phyloP scores from a whole-genome alignment of 805 yeast genomes.

The Starmerella riodocensis region DNA sequence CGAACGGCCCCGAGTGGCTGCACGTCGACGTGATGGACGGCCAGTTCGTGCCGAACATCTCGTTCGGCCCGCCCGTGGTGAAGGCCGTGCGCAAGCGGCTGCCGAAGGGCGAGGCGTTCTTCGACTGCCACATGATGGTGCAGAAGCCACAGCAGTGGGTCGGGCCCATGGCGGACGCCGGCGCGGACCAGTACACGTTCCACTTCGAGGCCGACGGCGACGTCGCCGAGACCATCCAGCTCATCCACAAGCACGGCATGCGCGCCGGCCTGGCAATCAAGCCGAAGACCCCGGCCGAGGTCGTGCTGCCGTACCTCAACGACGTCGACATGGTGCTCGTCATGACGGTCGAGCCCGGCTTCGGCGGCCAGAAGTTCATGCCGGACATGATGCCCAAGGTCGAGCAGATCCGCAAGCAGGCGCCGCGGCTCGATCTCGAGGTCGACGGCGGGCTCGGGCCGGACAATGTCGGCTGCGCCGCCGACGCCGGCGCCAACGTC shows the following conservation, averaged over 20 bases:
- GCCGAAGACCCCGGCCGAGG: slow-evolving; percentile 84
- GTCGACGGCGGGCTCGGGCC: slow-evolving; percentile 94
- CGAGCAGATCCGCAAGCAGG: slow-evolving; percentile 52
- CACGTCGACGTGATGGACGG: slow-evolving; percentile 99
- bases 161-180: slow-evolving; percentile 77
- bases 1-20: slow-evolving; percentile 85
- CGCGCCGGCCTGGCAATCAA: slow-evolving; percentile 89
- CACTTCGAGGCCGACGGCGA: slow-evolving; percentile 79
- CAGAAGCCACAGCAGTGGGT: slow-evolving; percentile 87
- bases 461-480: slow-evolving; percentile 73
- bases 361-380: slow-evolving; percentile 97
- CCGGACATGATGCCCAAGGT: slow-evolving; percentile 94
- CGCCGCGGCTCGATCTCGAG: slow-evolving; percentile 74
- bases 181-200: slow-evolving; percentile 93
- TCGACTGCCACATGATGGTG: slow-evolving; percentile 99
- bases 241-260: slow-evolving; percentile 71
- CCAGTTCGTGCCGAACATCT: slow-evolving; percentile 91
- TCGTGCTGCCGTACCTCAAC: slow-evolving; percentile 58
- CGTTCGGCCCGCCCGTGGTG: slow-evolving; percentile 86
- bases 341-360: slow-evolving; percentile 98
- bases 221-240: slow-evolving; percentile 57
- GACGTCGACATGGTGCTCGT: slow-evolving; percentile 85
- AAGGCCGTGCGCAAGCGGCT: slow-evolving; percentile 60
- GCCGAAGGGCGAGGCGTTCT: slow-evolving; percentile 54
- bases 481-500: slow-evolving; percentile 95